Base-by-base conservation (phyloP, 2,329 filamentous ascomycete genomes). In the Phaeosphaeria sp. region DNA sequence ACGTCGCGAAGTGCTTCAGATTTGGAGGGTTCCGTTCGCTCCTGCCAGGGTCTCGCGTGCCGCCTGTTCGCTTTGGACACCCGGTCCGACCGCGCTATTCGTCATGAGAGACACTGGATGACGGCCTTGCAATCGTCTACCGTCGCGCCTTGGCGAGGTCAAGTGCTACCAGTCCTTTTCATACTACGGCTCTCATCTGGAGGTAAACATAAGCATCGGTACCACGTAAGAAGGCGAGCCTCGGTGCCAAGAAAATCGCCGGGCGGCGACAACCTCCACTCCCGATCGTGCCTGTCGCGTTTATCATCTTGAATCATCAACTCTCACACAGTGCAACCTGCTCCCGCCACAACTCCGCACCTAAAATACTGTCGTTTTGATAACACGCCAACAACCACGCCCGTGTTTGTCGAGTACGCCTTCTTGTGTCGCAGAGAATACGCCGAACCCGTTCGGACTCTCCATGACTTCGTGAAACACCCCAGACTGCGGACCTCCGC, bases 261-360 rank as follows among this genome's bases (percentile, higher is more conserved):
- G 18, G 18, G 45, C 55, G 49, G 51, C 51, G 55, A 55, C 59
- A 50, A n/a, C 56, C 40, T 56, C 51, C 43, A 59, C 53, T 51
- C 55, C 59, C 43, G 45, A 27, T 17, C 27, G 22, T 22, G 39
- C 46, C 6, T 36, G 43, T 48, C 27, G 30, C 53, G 44, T 47
- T 49, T 45, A 49, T 13, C 52, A 46, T 47, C 52, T 46, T 53
- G 22, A 42, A 24, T 42, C 42, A 40, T 17, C 44, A 39, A 7
- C 48, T 40, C 20, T 36, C 15, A 13, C 30, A 36, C 15, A 6
- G 30, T 13, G 30, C 30, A 36, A 7, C 30, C 15, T 36, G 3
- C 30, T 13, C 30, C 30, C 30, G 15, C 30, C 30, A 36, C 30
- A 13, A 36, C 30, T 13, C 30, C 30, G 11, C 30, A 36, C 30